Percentiles rank a stretch among this genome's conserved stretches.
phyloP scores from a whole-genome alignment of 306 rosid genomes.

The Corylus avellana region DNA sequence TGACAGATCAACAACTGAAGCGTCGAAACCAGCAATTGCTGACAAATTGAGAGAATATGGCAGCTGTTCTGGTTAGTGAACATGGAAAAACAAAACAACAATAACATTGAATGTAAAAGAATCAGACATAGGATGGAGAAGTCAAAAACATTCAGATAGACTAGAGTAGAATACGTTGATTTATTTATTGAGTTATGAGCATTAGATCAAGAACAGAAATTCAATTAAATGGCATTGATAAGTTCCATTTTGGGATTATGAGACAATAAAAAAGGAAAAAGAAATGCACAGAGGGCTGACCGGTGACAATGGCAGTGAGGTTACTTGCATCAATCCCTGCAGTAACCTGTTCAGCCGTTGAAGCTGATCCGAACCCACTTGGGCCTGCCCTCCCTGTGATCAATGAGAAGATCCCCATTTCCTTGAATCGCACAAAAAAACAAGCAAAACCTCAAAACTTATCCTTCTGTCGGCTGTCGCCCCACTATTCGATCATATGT shows the following conservation, averaged over 20 bases:
- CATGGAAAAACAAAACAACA: no score
- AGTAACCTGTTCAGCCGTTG: slow-evolving; percentile 83
- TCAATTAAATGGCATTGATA: not conserved
- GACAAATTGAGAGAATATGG: no score
- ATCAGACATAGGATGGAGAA: no score
- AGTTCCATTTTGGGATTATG: no score
- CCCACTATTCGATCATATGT: not conserved
- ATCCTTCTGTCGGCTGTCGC: not conserved
- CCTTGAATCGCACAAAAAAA: not conserved
- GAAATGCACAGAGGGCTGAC: slow-evolving; percentile 27
- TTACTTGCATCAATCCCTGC: slow-evolving; percentile 68
- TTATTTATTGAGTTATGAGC: no score
- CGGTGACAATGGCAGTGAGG: slow-evolving; percentile 80
- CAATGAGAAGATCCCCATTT: slow-evolving; percentile 53
- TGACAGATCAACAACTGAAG: no score
- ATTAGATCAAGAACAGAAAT: no score
- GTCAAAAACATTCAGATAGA: no score
- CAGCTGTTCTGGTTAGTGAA: no score
- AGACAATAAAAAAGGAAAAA: not conserved
- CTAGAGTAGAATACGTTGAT: no score
- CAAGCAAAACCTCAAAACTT: not conserved
- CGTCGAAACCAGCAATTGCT: no score
- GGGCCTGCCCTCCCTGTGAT: slow-evolving; percentile 68
- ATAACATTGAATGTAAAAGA: no score
- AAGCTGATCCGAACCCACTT: slow-evolving; percentile 88